These are phyloP conservation scores for Cicer bijugum DNA, from an alignment of 306 rosid species.

Conservation along the genomic window DNA sequence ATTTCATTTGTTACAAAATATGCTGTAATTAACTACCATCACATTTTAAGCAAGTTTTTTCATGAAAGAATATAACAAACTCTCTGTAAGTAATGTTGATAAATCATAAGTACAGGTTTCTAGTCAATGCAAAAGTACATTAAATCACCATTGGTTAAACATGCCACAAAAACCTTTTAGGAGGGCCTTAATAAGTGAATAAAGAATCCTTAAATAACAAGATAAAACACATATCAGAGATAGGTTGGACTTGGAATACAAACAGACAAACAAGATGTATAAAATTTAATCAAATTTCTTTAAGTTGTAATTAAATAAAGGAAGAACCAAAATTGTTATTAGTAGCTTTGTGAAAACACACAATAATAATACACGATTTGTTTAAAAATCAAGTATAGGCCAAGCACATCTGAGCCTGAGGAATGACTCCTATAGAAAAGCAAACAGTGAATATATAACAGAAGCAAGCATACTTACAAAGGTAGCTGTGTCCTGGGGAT, in stretches of 20 bases:
- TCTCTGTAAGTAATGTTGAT: background rate
- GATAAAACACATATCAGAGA: background rate
- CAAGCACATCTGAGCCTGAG: background rate
- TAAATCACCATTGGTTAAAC: constrained; percentile 2
- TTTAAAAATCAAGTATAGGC: background rate
- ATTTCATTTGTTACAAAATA: background rate
- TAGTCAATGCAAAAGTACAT: background rate
- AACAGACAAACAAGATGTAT: background rate
- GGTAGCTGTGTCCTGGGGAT: constrained; percentile 48
- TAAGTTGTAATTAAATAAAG: background rate
- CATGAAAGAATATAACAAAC: background rate
- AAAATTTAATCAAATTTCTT: constrained; percentile 10
- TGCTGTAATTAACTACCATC: constrained; percentile 7
- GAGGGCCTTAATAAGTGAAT: background rate
- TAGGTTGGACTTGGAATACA: constrained; percentile 12
- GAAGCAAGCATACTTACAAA: constrained; percentile 57
- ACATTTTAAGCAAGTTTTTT: constrained; percentile 2
- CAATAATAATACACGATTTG: background rate
- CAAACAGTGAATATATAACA: constrained; percentile 23
- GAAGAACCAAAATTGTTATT: background rate
- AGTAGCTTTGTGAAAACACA: background rate
- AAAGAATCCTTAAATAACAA: constrained; percentile 5
- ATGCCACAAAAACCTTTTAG: constrained; percentile 3
- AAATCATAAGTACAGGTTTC: constrained; percentile 9
- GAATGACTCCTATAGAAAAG: background rate